Evolutionary conservation across 371 early-diverging fungal species (phyloP).

Genomic region (Lichtheimia ornata): DNA sequence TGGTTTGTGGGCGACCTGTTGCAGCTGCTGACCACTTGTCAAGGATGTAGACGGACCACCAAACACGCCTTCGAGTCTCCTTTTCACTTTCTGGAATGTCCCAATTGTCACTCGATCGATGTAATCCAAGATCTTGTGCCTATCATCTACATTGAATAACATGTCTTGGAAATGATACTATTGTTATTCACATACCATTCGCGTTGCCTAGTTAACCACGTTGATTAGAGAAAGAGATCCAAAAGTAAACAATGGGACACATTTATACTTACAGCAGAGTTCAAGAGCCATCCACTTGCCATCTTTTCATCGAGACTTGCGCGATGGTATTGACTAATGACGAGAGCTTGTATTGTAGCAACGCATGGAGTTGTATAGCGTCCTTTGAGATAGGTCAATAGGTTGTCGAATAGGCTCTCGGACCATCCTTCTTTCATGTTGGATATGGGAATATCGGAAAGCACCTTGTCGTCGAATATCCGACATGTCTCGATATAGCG

Average conservation of each 20-base stretch:
- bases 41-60: constrained; percentile 67
- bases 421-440: constrained; percentile 37
- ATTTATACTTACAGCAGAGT: constrained; percentile 28
- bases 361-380: constrained; percentile 35
- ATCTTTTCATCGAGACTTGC: constrained; percentile 43
- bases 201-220: constrained; percentile 1
- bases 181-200: constrained; percentile 2
- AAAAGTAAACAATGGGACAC: not conserved
- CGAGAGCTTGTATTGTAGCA: constrained; percentile 43
- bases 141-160: constrained; percentile 5
- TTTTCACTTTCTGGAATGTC: constrained; percentile 56
- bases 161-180: not conserved
- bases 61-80: constrained; percentile 61
- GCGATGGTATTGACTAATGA: constrained; percentile 42
- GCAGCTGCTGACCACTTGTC: constrained; percentile 59
- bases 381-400: constrained; percentile 30
- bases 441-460: constrained; percentile 11
- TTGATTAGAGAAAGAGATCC: not conserved
- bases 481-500: constrained; percentile 46
- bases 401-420: constrained; percentile 42
- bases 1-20: constrained; percentile 55
- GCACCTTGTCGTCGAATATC: constrained; percentile 34
- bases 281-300: constrained; percentile 41
- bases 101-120: constrained; percentile 58
- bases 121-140: constrained; percentile 71